A percentile compares a stretch with the other conserved stretches of the same genome.
These are phyloP conservation scores for Agaricus subrufescens DNA, from an alignment of 768 basidiomycete genomes.

Conservation along the genomic window DNA sequence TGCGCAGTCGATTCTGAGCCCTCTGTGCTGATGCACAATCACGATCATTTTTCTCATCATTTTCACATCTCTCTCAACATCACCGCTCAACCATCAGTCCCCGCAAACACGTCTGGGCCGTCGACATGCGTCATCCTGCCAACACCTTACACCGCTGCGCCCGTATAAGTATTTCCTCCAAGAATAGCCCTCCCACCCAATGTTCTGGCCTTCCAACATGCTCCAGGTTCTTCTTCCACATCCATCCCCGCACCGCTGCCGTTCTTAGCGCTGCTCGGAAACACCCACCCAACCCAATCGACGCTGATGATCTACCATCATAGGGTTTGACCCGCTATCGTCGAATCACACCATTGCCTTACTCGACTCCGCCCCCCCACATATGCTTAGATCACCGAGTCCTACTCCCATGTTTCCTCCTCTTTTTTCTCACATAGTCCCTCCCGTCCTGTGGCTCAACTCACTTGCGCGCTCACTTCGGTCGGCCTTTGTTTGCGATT, in stretches of 20 bases:
- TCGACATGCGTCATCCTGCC: no score
- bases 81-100: background rate
- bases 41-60: no score
- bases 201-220: background rate
- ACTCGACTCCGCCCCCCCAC: slow-evolving; percentile 6
- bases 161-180: no score
- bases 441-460: no score
- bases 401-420: background rate
- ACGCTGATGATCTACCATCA: background rate
- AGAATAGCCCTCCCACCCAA: background rate
- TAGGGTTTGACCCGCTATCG: background rate
- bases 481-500: no score
- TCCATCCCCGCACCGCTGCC: slow-evolving; percentile 3
- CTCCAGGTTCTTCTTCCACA: background rate
- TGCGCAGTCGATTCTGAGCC: no score
- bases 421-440: background rate
- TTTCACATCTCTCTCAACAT: background rate
- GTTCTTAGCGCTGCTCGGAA: background rate
- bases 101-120: no score
- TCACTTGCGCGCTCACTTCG: no score
- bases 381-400: background rate
- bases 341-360: background rate
- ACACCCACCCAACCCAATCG: background rate
- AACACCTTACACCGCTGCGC: no score
- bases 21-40: no score